A percentile compares a stretch with the other conserved stretches of the same genome.
These are phyloP conservation scores for Aaosphaeria arxii DNA, from an alignment of 2,329 filamentous ascomycete genomes.

Conservation along the genomic window DNA sequence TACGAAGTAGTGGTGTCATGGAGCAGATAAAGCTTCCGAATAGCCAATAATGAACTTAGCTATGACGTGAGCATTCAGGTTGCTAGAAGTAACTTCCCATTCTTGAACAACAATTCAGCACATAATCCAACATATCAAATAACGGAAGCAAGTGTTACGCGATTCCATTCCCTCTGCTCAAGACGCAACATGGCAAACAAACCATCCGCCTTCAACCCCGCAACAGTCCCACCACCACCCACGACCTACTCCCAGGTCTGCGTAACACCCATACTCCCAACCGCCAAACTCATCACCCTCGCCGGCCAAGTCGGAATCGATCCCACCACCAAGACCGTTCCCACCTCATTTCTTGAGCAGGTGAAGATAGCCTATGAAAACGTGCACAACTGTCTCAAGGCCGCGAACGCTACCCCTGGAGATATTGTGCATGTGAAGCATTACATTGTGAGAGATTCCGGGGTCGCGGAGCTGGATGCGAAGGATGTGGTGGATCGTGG, in stretches of 20 bases:
- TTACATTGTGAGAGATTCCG: slow-evolving; percentile 35
- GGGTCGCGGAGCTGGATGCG: slow-evolving; percentile 8
- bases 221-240: slow-evolving; percentile 20
- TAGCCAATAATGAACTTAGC: too few relatives aligned
- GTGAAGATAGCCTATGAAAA: neutral
- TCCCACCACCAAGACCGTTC: neutral
- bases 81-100: too few relatives aligned
- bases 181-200: slow-evolving; percentile 5
- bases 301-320: slow-evolving; percentile 29
- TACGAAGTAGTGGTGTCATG: too few relatives aligned
- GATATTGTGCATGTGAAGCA: slow-evolving; percentile 35
- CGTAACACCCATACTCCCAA: slow-evolving; percentile 26
- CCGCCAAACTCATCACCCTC: slow-evolving; percentile 28
- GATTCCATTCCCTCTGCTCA: too few relatives aligned
- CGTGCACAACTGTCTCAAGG: slow-evolving; percentile 18
- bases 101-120: too few relatives aligned
- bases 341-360: neutral
- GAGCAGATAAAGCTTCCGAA: too few relatives aligned
- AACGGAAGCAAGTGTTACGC: too few relatives aligned
- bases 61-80: too few relatives aligned
- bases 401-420: slow-evolving; percentile 28
- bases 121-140: too few relatives aligned
- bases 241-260: slow-evolving; percentile 30
- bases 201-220: slow-evolving; percentile 28
- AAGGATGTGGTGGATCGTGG: slow-evolving; percentile 10